Percentiles rank a stretch among this genome's conserved stretches.
Evolutionary conservation across 2,329 filamentous ascomycete species (phyloP).

Genomic region (Dactylellina leptospora): DNA sequence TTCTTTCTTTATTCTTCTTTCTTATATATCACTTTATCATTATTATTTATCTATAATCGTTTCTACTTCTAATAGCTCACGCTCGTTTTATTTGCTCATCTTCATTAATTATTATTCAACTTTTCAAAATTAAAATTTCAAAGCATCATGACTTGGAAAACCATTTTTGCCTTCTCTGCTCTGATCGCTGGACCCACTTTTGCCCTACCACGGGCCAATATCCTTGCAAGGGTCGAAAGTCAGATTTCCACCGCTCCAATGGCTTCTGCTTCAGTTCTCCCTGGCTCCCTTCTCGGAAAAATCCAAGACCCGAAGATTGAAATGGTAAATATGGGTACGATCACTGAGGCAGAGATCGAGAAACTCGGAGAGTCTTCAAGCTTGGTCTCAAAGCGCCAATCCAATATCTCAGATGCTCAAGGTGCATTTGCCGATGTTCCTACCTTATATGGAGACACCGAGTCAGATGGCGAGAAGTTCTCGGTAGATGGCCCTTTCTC

Average conservation of each 20-base stretch:
- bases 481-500: constrained; percentile 33
- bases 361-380: constrained; percentile 6
- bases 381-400: not conserved
- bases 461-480: constrained; percentile 31
- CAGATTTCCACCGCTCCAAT: not conserved
- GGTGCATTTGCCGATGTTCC: constrained; percentile 41
- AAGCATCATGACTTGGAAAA: constrained; percentile 32
- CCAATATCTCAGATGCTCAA: constrained; percentile 27
- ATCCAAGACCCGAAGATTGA: constrained; percentile 26
- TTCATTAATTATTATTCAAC: not conserved
- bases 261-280: not conserved
- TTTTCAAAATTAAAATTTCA: not conserved
- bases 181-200: constrained; percentile 16
- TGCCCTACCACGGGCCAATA: constrained; percentile 8
- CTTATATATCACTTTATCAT: no score
- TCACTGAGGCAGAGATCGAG: constrained; percentile 10
- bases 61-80: not conserved
- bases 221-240: not conserved
- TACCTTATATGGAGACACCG: constrained; percentile 13
- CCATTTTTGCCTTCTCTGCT: not conserved
- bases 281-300: constrained; percentile 2
- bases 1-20: not conserved
- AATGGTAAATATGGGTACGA: constrained; percentile 26
- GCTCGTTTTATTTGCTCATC: not conserved
- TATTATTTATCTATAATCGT: constrained; percentile 5